Base-by-base conservation (phyloP, 805 yeast species). In the Schwanniomyces yamadae region DNA sequence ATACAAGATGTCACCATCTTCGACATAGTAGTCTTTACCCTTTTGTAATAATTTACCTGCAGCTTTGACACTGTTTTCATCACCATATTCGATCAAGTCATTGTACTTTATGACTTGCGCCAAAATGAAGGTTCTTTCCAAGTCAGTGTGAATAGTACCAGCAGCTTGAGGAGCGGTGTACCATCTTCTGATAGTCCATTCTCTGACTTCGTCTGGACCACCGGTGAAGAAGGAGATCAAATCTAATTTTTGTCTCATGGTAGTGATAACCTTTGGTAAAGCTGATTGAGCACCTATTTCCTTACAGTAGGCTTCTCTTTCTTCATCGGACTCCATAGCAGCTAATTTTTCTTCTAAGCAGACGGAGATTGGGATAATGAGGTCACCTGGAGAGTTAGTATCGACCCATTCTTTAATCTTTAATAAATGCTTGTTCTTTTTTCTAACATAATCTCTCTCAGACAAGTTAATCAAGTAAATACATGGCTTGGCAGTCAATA, bases 91-190 rank as follows among this genome's bases (percentile, higher is more conserved):
- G 33, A 80, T 62, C 43, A 90, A 66, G 57, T 89, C 97, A 16
- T 73, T 76, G 69, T 78, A 93, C 55, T 88, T 90, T 56, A 88
- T 88, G 47, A 93, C 84, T 62, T 88, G 89, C 29, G 98, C 99
- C 52, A 88, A 34, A 54, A 93, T 89, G 61, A 93, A 93, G 15
- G 98, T 91, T 63, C 83, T 86, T 77, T 87, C 90, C 61, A 91
- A 78, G 68, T 91, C 99, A 25, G 90, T 85, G 65, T 93, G 99
- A 80, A 91, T 91, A 29, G 93, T 95, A 61, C 97, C 98, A 15
- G 99, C 99, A 29, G 99, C 98, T 57, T 85, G 89, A n/a, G 99
- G 99, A 36, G 97, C 97, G 52, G 86, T 82, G 31, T 91, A 84
- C 51, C 95, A 95, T 50, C 74, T 71, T 67, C 98, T 80, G 45